phyloP scores from a whole-genome alignment of 306 rosid genomes.

The Gastrolobium villosum region DNA sequence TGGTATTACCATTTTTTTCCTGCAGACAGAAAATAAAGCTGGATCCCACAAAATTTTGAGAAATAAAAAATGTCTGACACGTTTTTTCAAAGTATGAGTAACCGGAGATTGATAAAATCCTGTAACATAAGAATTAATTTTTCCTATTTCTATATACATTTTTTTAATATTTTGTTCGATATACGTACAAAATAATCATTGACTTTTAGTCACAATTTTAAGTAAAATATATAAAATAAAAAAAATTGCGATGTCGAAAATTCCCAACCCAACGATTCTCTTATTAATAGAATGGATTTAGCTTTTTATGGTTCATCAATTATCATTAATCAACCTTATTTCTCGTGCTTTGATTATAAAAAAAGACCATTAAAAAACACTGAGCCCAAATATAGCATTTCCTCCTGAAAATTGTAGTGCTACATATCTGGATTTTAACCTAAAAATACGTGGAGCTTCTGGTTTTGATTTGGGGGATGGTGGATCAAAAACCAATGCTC shows the following conservation, averaged over 20 bases:
- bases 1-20: no score
- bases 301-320: constrained; percentile 38
- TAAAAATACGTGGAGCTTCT: constrained; percentile 47
- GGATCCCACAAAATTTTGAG: no score
- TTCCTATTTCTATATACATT: not conserved
- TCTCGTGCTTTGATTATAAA: constrained; percentile 68
- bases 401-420: constrained; percentile 46
- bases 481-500: constrained; percentile 50
- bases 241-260: constrained; percentile 6
- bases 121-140: no score
- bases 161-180: not conserved
- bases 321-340: constrained; percentile 57
- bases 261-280: not conserved
- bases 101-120: no score
- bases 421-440: constrained; percentile 51
- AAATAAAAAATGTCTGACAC: no score
- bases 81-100: no score
- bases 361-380: constrained; percentile 9
- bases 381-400: constrained; percentile 53
- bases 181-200: not conserved
- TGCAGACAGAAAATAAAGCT: no score
- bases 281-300: constrained; percentile 32
- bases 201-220: not conserved
- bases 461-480: constrained; percentile 55
- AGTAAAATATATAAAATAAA: not conserved